Base-by-base conservation (phyloP, 2,329 filamentous ascomycete species). In the Colletotrichum agaves region DNA sequence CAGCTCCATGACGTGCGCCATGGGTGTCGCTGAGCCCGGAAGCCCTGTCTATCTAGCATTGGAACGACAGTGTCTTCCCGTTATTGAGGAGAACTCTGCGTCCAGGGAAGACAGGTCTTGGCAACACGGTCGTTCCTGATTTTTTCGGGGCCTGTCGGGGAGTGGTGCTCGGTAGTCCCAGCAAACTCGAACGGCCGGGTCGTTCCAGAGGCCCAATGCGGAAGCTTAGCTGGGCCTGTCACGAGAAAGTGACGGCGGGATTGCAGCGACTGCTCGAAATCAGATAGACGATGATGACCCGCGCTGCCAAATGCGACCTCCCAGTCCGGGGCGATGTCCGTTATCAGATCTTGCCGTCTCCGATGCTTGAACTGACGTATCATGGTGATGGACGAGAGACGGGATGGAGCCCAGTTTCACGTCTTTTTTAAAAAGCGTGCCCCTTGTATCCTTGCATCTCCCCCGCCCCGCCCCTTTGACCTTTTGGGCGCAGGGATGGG, bases 1-100 rank as follows among this genome's bases (percentile, higher is more conserved):
- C 31, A 37, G 33, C 53, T 55, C 65, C 65, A 68, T 64, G 65
- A 60, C 65, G 61, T 65, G 65, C 61, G 61, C 53, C 65, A 67
- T 64, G 65, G 65, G 65, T 47, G 17, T 50, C 31, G 7, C 47
- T 53, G 55, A 59, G 55, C 6, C 49, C 41, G 41, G 55, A 5
- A 11, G 65, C 39, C 53, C 65, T 47, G 41, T 49, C 15, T 39
- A 64, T 55, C 37, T 33, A 5, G 31, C 31, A 11, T 49, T 49
- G 21, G 47, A 39, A 41, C 47, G 60, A 47, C 7, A 49, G 53
- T 60, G 27, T 3, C 13, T 49, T 11, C 23, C 8, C 39, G 53
- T 63, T 19, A 35, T 21, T 17, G 19, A 21, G 39, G 17, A 57
- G 35, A 5, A 33, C 21, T 49, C 44, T 50, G 44, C 37, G 46